A percentile compares a stretch with the other conserved stretches of the same genome.
Conservation (phyloP, 805 yeast species). For the Scheffersomyces lignosus region DNA sequence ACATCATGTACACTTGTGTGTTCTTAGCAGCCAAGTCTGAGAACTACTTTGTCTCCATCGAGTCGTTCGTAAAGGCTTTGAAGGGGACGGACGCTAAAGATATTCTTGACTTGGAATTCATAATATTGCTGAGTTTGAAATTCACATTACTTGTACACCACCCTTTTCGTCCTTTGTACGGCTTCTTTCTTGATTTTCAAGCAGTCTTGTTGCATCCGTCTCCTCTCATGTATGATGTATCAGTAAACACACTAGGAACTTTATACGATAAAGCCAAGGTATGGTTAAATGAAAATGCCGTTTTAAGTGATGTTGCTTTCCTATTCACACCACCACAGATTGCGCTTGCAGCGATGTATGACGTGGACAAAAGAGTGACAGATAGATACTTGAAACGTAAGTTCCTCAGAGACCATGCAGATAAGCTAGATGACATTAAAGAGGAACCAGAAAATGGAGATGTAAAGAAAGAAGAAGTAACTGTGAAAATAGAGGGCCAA, state of each 20-base stretch:
- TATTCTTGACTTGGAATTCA: conserved; percentile 77
- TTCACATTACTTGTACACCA: conserved; percentile 87
- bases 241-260: conserved; percentile 56
- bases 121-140: conserved; percentile 66
- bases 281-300: conserved; percentile 62
- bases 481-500: conserved; percentile 8
- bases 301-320: conserved; percentile 72
- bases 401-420: conserved; percentile 34
- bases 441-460: conserved; percentile 6
- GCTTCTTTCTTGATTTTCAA: conserved; percentile 91
- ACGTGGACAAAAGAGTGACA: conserved; percentile 61
- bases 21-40: conserved; percentile 93
- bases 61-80: conserved; percentile 70
- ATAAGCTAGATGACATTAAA: conserved; percentile 2
- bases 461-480: conserved; percentile 16
- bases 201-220: conserved; percentile 44
- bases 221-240: conserved; percentile 46
- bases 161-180: conserved; percentile 87
- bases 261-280: conserved; percentile 71
- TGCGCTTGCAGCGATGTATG: conserved; percentile 81
- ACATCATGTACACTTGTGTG: conserved; percentile 67
- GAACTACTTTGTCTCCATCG: conserved; percentile 83
- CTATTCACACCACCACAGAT: conserved; percentile 92
- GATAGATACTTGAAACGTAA: conserved; percentile 67
- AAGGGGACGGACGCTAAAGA: conserved; percentile 65